Evolutionary conservation across 768 basidiomycete genomes (phyloP).

Genomic region (Tubosaeta sp.): DNA sequence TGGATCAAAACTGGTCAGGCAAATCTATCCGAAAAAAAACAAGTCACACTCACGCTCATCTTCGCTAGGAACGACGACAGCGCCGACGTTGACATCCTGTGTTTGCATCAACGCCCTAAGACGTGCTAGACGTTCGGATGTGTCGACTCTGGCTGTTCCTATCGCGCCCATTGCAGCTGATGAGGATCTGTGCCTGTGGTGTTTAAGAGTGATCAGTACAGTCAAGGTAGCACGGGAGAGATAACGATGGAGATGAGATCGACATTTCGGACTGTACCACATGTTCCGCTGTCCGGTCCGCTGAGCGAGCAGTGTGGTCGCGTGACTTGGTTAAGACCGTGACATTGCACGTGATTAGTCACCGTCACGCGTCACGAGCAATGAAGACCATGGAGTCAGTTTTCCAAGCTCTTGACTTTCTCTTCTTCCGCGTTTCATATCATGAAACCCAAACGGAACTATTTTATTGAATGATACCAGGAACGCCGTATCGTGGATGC

Average conservation of each 20-base stretch:
- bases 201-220: neutral
- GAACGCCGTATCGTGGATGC: neutral
- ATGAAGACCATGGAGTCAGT: too few species aligned
- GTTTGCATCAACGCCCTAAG: constrained; percentile 70
- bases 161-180: constrained; percentile 34
- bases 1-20: constrained; percentile 26
- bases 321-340: constrained; percentile 3
- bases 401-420: neutral
- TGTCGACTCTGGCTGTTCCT: constrained; percentile 48
- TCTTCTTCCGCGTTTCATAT: neutral
- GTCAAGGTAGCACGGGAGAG: constrained; percentile 13
- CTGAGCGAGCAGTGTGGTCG: neutral
- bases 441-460: neutral
- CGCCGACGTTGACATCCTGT: constrained; percentile 52
- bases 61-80: constrained; percentile 83
- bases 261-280: constrained; percentile 21
- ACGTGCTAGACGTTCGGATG: constrained; percentile 54
- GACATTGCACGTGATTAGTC: neutral
- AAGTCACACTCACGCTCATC: constrained; percentile 71
- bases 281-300: constrained; percentile 26
- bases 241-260: constrained; percentile 19
- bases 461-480: neutral
- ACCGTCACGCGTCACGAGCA: neutral
- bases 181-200: constrained; percentile 9
- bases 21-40: neutral